phyloP scores from a whole-genome alignment of 768 basidiomycete genomes.

The Suillus sp. region DNA sequence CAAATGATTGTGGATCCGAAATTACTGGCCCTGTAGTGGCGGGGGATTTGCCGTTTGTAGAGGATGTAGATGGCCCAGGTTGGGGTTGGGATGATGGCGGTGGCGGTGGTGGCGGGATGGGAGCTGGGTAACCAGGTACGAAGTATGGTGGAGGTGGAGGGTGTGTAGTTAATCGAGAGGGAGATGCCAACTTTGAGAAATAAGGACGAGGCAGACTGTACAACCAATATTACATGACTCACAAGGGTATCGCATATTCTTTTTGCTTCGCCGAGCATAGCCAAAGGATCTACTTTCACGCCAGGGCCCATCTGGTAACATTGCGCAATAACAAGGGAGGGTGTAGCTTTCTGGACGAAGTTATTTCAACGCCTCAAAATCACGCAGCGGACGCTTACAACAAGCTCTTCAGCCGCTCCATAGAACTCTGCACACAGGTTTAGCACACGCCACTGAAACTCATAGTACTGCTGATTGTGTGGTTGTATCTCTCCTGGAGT shows the following conservation, averaged over 20 bases:
- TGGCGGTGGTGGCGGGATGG: slow-evolving; percentile 32
- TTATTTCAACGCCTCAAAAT: slow-evolving; percentile 15
- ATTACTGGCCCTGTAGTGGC: slow-evolving; percentile 50
- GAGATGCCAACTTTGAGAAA: slow-evolving; percentile 64
- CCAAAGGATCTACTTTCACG: slow-evolving; percentile 70
- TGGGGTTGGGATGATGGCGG: slow-evolving; percentile 39
- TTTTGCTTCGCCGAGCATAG: slow-evolving; percentile 77
- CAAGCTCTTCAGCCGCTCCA: slow-evolving; percentile 80
- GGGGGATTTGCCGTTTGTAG: slow-evolving; percentile 36
- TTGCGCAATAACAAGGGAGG: slow-evolving; percentile 75
- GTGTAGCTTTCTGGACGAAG: slow-evolving; percentile 49
- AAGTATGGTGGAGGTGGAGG: slow-evolving; percentile 63
- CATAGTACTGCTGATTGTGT: slow-evolving; percentile 78
- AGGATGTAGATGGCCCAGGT: slow-evolving; percentile 35
- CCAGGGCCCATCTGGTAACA: slow-evolving; percentile 75
- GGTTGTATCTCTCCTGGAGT: slow-evolving; percentile 52
- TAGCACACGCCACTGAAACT: slow-evolving; percentile 84
- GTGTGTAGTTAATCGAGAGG: slow-evolving; percentile 64
- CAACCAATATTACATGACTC: slow-evolving; percentile 22
- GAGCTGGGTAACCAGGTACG: slow-evolving; percentile 41
- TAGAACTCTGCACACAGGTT: slow-evolving; percentile 87
- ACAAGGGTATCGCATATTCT: slow-evolving; percentile 77
- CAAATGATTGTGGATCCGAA: slow-evolving; percentile 72
- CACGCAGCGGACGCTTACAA: slow-evolving; percentile 49
- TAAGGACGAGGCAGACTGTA: not conserved